Conservation (phyloP, 2,329 filamentous ascomycete species). For the Fusarium robinianum region DNA sequence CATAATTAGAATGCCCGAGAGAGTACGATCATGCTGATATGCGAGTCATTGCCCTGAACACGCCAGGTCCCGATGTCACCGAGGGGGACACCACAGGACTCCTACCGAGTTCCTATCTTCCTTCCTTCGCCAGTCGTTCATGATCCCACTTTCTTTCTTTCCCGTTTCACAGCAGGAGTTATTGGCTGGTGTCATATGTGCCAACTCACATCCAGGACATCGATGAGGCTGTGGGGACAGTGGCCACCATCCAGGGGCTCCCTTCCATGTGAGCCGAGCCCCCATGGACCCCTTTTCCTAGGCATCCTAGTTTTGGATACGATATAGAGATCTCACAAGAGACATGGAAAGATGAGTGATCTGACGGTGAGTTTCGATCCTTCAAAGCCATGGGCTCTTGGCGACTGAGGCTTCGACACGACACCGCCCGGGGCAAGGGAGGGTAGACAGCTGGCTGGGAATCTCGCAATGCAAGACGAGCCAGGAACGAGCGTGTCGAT, state of each 20-base stretch:
- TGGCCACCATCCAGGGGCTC: conserved; percentile 19
- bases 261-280: conserved; percentile 23
- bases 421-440: conserved; percentile 9
- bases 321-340: conserved; percentile 3
- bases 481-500: conserved; percentile 12
- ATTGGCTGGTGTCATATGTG: conserved; percentile 31
- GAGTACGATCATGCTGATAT: conserved; percentile 9
- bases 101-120: background rate
- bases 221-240: conserved; percentile 19
- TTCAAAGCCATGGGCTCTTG: conserved; percentile 13
- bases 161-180: conserved; percentile 31
- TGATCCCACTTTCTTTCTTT: conserved; percentile 21
- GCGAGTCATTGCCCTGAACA: conserved; percentile 7
- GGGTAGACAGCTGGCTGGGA: conserved; percentile 1
- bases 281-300: conserved; percentile 9
- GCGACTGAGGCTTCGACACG: conserved; percentile 13
- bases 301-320: conserved; percentile 15
- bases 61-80: conserved; percentile 18
- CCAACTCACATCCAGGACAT: conserved; percentile 18
- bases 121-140: conserved; percentile 6
- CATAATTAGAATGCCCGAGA: no score
- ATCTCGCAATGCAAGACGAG: background rate
- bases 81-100: conserved; percentile 11
- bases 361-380: conserved; percentile 10
- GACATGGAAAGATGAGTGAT: conserved; percentile 1